Conservation (phyloP, 768 basidiomycete species). For the Boletus barrowsii region DNA sequence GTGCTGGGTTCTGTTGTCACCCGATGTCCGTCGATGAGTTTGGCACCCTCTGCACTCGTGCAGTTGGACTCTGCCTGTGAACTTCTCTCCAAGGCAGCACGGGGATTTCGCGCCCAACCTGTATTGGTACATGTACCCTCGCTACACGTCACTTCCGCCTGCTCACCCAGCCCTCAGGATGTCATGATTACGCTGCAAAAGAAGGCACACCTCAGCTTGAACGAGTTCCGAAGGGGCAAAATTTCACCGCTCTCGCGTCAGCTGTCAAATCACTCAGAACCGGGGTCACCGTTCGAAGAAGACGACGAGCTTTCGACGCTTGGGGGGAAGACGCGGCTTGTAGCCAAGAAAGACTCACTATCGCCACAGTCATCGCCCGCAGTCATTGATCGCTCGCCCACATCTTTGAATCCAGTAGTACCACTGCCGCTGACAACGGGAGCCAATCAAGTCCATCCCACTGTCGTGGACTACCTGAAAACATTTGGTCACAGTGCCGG, state of each 20-base stretch:
- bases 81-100: conserved; percentile 67
- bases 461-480: conserved; percentile 64
- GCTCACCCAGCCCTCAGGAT: conserved; percentile 36
- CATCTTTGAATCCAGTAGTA: conserved; percentile 68
- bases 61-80: conserved; percentile 76
- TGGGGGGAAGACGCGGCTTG: conserved; percentile 64
- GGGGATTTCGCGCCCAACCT: conserved; percentile 59
- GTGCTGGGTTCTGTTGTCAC: conserved; percentile 74
- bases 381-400: conserved; percentile 60
- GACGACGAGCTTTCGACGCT: conserved; percentile 63
- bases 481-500: conserved; percentile 45
- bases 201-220: conserved; percentile 62
- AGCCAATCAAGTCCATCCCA: conserved; percentile 53
- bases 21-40: conserved; percentile 73
- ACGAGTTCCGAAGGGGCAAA: conserved; percentile 61
- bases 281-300: conserved; percentile 45
- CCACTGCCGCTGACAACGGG: conserved; percentile 61
- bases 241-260: conserved; percentile 39
- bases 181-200: conserved; percentile 64
- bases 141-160: neutral
- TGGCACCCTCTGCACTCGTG: conserved; percentile 69
- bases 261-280: conserved; percentile 37
- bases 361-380: conserved; percentile 45
- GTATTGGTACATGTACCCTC: conserved; percentile 49
- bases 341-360: conserved; percentile 56